Base-by-base conservation (phyloP, 345 rosid species). In the Eucalyptus curtisii region DNA sequence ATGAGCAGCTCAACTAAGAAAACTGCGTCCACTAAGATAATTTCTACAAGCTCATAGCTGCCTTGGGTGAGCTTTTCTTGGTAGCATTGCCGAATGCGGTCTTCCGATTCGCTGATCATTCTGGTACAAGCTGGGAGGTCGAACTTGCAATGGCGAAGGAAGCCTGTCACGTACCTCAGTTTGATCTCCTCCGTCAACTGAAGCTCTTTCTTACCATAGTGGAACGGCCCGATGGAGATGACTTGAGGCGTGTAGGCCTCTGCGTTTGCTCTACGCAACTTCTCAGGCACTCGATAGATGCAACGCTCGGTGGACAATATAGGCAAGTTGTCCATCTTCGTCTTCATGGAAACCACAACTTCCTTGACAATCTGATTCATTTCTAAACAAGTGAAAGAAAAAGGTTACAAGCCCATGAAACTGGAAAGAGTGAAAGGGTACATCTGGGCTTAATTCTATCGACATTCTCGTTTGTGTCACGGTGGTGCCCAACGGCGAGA, bases 1-100 rank as follows among this genome's bases (percentile, higher is more conserved):
- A 92, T 55, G 49, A 93, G 71, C 57, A 93, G 89, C 55, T 92
- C 94, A 55, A 93, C 85, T 1, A 91, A 14, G 68, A 93, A 93
- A 86, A 87, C 31, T 2, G 90, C 92, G 25, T 91, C 94, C 7
- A 92, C 82, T 22, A 92, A 87, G 64, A 93, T 84, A 89, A 92
- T 91, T 76, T 90, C 88, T 22, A 90, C 92, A 31, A 92, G 90
- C 49, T 89, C 90, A 24, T 89, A 76, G 40, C 88, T 24, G 30
- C 66, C 6, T 30, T 88, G 90, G 31, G 66, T 57, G 47, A 91
- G 88, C n/a, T 47, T 40, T 86, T 90, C 90, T 42, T 90, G 91
- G 37, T 93, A 93, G 91, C 87, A 90, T 16, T 27, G 49, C 7
- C 92, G 92, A 86, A 89, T 88, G 11, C 49, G 88, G n/a, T 90